Base-by-base conservation (phyloP, 306 rosid genomes). In the Castanopsis chinensis region DNA sequence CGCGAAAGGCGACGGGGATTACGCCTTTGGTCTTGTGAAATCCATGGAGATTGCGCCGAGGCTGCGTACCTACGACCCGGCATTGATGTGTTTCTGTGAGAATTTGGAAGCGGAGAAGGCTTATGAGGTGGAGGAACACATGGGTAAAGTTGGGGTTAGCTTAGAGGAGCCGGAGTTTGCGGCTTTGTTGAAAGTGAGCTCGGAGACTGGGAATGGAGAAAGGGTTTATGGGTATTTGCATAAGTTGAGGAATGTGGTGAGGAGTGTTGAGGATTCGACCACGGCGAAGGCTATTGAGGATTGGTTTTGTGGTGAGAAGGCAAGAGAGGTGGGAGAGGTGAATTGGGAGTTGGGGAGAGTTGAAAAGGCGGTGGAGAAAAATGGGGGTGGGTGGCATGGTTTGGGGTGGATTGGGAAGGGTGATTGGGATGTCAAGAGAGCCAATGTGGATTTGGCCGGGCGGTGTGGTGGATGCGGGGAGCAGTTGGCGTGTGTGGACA, bases 361-460 rank as follows among this genome's bases (percentile, higher is more conserved):
- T 9, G 84, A 75, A 58, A 93, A 88, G 19, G 87, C 54, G 30
- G 79, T 92, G 80, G 83, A 68, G 82, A 72, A 90, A 49, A 90
- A 88, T 49, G 97, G 97, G 19, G 97, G 99, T 76, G 99, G 99
- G 65, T 92, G 99, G 99, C 99, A 92, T 69, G 97, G 97, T 64
- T 84, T 53, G 71, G 97, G 98, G 20, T 94, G 97, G 98, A 80
- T 91, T 74, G 97, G 98, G 70, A 86, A 83, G 71, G 98, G 98
- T 55, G 84, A 83, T 61, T 95, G 99, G 99, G 53, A 18, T 71
- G 90, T 92, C 72, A 32, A 56, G 35, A 86, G 87, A 78, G 57
- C 80, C 3, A 77, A 71, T 69, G 83, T 90, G 86, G 85, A 77
- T 61, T 79, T 41, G 30, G 78, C 74, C 5, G 93, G 93, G 15